Evolutionary conservation across 495 filamentous ascomycete genomes (phyloP).

Genomic region (Penicillium macrosclerotiorum): DNA sequence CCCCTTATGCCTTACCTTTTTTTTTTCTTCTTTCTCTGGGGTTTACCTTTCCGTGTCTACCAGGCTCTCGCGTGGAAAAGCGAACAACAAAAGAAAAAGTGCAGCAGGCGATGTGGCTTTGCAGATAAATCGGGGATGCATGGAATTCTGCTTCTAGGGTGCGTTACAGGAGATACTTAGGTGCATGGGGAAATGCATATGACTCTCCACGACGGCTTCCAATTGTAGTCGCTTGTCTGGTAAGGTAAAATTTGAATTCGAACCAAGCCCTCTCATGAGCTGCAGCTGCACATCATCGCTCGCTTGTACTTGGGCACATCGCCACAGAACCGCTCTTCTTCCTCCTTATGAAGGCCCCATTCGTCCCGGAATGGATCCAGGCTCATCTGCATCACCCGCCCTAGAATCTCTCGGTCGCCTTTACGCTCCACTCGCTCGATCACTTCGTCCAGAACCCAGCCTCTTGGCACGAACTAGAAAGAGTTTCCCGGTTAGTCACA

Average conservation of each 20-base stretch:
- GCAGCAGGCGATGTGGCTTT: conserved; percentile 29
- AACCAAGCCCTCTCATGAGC: conserved; percentile 39
- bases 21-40: not conserved
- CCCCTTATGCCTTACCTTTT: not conserved
- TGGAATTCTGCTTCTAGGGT: conserved; percentile 20
- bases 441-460: conserved; percentile 91
- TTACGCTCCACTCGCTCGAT: conserved; percentile 83
- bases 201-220: conserved; percentile 3
- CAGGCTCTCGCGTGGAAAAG: conserved; percentile 16
- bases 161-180: conserved; percentile 24
- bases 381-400: conserved; percentile 72
- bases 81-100: conserved; percentile 10
- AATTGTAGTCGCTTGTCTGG: not conserved
- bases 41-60: conserved; percentile 16
- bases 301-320: conserved; percentile 77
- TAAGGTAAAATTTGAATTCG: too few species aligned
- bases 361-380: conserved; percentile 78
- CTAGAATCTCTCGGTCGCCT: conserved; percentile 75
- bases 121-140: conserved; percentile 20
- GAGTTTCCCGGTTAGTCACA: conserved; percentile 1
- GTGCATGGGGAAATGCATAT: conserved; percentile 23
- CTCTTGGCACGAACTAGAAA: conserved; percentile 80
- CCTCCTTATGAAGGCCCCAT: conserved; percentile 67
- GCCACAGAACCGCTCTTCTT: conserved; percentile 80
- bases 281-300: conserved; percentile 90